These are phyloP conservation scores for Bipolaris oryzae DNA, from an alignment of 2,329 filamentous ascomycete species.

Conservation along the genomic window DNA sequence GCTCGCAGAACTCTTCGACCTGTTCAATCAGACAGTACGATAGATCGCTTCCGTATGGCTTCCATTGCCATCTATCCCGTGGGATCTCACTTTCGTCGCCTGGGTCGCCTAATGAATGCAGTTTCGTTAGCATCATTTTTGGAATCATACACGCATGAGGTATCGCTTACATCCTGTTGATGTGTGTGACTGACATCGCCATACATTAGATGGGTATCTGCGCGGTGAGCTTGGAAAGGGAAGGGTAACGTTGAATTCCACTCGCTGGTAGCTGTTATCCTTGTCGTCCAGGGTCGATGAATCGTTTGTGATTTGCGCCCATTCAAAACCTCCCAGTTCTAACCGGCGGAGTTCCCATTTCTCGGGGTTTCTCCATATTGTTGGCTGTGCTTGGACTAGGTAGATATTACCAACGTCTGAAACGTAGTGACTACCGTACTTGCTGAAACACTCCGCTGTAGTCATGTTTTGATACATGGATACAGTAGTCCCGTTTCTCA, in stretches of 20 bases:
- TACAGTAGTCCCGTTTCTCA: neutral
- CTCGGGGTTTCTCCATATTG: conserved; percentile 11
- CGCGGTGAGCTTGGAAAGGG: neutral
- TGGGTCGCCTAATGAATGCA: neutral
- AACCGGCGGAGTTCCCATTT: neutral
- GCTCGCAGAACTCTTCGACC: conserved; percentile 28
- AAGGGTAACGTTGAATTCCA: neutral
- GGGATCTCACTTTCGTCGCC: conserved; percentile 14
- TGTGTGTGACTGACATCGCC: conserved; percentile 18
- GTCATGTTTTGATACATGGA: conserved; percentile 7
- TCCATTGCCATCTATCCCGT: conserved; percentile 13
- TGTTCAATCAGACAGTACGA: conserved; percentile 29
- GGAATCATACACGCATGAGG: neutral
- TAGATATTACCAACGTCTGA: conserved; percentile 20
- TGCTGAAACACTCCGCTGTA: conserved; percentile 14
- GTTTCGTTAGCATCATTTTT: neutral
- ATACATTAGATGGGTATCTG: conserved; percentile 16
- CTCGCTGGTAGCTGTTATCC: neutral
- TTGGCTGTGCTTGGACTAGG: conserved; percentile 13
- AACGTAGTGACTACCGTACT: conserved; percentile 19
- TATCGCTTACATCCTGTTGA: neutral
- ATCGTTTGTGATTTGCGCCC: neutral
- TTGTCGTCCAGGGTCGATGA: neutral
- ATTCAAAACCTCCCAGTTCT: neutral
- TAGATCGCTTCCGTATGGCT: conserved; percentile 10